These are phyloP conservation scores for Nannochloropsis oceanica DNA, from an alignment of 108 stramenopile genomes.

Conservation along the genomic window DNA sequence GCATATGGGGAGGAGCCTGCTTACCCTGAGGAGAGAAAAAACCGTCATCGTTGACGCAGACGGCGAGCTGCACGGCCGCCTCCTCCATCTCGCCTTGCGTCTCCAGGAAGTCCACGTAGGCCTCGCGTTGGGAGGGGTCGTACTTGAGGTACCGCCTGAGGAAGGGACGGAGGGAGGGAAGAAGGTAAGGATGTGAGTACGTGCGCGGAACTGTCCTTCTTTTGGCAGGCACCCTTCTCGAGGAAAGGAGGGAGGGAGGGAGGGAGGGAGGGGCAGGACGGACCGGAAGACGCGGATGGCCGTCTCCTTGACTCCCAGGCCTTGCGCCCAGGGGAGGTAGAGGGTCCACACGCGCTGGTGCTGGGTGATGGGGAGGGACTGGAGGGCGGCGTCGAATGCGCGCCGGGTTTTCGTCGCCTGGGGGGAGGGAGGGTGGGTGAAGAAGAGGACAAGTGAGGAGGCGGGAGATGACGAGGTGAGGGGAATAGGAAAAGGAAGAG, in stretches of 20 bases:
- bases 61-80: slow-evolving; percentile 59
- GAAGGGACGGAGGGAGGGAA: slow-evolving; percentile 33
- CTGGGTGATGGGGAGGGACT: slow-evolving; percentile 70
- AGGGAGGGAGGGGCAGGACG: background rate
- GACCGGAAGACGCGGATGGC: slow-evolving; percentile 37
- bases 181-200: slow-evolving; percentile 30
- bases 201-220: background rate
- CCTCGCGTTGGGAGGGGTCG: slow-evolving; percentile 34
- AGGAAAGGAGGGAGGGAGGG: background rate
- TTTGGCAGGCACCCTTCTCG: background rate
- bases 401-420: slow-evolving; percentile 40
- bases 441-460: slow-evolving; percentile 70
- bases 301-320: slow-evolving; percentile 29
- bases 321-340: slow-evolving; percentile 48
- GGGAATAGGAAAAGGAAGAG: slow-evolving; percentile 28
- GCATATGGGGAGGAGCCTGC: no score
- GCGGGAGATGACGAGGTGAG: slow-evolving; percentile 73
- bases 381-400: slow-evolving; percentile 71
- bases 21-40: slow-evolving; percentile 41
- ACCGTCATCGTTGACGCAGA: slow-evolving; percentile 51
- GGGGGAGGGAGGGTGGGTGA: slow-evolving; percentile 6
- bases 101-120: slow-evolving; percentile 40
- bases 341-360: slow-evolving; percentile 74
- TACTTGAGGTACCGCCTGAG: slow-evolving; percentile 45
- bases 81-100: slow-evolving; percentile 51